Percentiles rank a stretch among this genome's conserved stretches.
These are phyloP conservation scores for Clarireedia paspali DNA, from an alignment of 2,329 filamentous ascomycete species.

Conservation along the genomic window DNA sequence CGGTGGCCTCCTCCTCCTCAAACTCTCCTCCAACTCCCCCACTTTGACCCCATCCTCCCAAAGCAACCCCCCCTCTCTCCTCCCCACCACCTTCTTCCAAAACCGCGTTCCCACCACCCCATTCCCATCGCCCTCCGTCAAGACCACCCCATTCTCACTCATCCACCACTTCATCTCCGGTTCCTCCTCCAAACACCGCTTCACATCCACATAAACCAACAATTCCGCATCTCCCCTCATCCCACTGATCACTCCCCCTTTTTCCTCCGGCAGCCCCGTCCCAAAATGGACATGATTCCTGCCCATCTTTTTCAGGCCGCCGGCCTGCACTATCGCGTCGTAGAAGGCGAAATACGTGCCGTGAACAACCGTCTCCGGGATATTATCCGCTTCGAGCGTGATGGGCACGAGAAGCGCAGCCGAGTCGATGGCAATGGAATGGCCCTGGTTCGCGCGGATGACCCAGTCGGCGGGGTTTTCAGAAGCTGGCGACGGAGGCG, in stretches of 20 bases:
- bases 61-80: constrained; percentile 53
- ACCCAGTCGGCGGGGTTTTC: constrained; percentile 60
- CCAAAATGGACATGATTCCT: constrained; percentile 89
- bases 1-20: constrained; percentile 44
- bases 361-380: constrained; percentile 69
- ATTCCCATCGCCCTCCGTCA: constrained; percentile 53
- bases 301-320: constrained; percentile 73
- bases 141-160: constrained; percentile 70
- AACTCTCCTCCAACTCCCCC: constrained; percentile 55
- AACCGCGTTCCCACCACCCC: constrained; percentile 59
- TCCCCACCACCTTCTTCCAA: constrained; percentile 63
- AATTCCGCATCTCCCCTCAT: constrained; percentile 75
- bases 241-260: constrained; percentile 57
- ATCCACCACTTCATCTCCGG: constrained; percentile 62
- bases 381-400: constrained; percentile 45
- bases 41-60: constrained; percentile 63
- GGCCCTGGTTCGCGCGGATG: constrained; percentile 93
- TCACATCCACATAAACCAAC: constrained; percentile 69
- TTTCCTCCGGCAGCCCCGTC: constrained; percentile 52
- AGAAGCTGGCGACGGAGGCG: constrained; percentile 21
- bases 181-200: constrained; percentile 50
- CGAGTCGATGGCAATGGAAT: constrained; percentile 72
- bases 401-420: constrained; percentile 64
- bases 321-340: constrained; percentile 63
- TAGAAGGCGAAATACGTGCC: constrained; percentile 83